phyloP scores from a whole-genome alignment of 257 asterid genomes.

The Solanum tarapatanum region DNA sequence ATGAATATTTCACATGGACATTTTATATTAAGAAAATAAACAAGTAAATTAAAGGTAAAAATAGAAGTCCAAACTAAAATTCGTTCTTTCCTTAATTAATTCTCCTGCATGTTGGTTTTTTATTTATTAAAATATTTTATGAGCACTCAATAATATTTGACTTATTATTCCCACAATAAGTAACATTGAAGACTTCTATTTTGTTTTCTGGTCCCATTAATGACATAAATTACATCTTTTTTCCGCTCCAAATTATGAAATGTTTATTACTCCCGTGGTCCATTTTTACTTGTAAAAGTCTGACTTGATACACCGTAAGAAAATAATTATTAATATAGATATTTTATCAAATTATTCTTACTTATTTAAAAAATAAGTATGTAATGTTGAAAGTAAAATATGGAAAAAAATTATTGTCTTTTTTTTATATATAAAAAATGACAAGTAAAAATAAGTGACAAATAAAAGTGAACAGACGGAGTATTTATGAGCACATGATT shows the following conservation, averaged over 20 bases:
- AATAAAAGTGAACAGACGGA: too few relatives aligned
- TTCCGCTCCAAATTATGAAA: background rate
- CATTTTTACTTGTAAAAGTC: background rate
- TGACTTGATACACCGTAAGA: background rate
- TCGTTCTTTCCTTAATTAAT: background rate
- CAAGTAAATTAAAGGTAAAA: background rate
- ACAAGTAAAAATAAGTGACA: too few relatives aligned
- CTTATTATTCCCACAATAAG: background rate
- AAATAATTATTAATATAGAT: too few relatives aligned
- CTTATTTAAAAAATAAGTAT: too few relatives aligned
- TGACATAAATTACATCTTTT: background rate
- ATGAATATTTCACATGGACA: background rate
- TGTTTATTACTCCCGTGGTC: background rate
- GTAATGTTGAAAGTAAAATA: too few relatives aligned
- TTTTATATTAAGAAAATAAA: background rate
- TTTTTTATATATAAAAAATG: too few relatives aligned
- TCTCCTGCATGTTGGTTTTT: background rate
- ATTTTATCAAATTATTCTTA: too few relatives aligned
- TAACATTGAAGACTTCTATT: background rate
- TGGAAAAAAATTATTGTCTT: too few relatives aligned
- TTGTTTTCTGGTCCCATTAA: background rate
- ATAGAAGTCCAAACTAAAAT: background rate
- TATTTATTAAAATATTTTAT: background rate
- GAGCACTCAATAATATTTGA: background rate
- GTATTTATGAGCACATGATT: background rate